Evolutionary conservation across 352 stramenopile genomes (phyloP), one percentile per base, ranked within the genome.

Genomic region (Phytophthora nicotianae): DNA sequence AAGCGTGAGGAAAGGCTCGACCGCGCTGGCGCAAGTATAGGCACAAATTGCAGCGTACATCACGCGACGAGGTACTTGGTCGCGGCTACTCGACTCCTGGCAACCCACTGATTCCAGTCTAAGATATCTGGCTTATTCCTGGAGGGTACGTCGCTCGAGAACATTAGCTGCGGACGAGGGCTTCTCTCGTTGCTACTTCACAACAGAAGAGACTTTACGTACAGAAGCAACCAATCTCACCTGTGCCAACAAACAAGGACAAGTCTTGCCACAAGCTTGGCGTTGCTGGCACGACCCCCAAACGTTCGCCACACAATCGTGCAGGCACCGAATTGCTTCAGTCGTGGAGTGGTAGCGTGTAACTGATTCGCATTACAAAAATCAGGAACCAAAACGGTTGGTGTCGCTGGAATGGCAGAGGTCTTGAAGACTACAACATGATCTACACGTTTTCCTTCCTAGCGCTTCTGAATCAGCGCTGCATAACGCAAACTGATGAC

Each of bases 291-390:
- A 49, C 27, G 24, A 4, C 38, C 8, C 37, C 14, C 43, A 63
- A 53, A 52, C 24, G 47, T 54, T 58, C 26, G 53, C 53, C 49
- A 27, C 35, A 45, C 62, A 38, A 71, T 50, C 52, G 21, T 27
- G 32, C 9, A n/a, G 53, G 37, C 52, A 63, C 45, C 29, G 45
- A 47, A 27, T 56, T 71, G 50, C 45, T 62, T 67, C 38, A 62
- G 49, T 60, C 42, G 40, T 49, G 29, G 17, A 52, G 51, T 59
- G 50, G 29, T 53, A 41, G n/a, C 37, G 37, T 46, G 27, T 50
- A 70, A 67, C 63, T 71, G 57, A 66, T 71, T 71, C 21, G 24
- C 19, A 58, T 40, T 58, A 41, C 54, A 62, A 41, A 71, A 70
- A 71, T 71, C 63, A 71, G 63, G 45, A 50, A 26, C 45, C 35